Conservation (phyloP, 1,139 yeast species). For the Pichia sp. region DNA sequence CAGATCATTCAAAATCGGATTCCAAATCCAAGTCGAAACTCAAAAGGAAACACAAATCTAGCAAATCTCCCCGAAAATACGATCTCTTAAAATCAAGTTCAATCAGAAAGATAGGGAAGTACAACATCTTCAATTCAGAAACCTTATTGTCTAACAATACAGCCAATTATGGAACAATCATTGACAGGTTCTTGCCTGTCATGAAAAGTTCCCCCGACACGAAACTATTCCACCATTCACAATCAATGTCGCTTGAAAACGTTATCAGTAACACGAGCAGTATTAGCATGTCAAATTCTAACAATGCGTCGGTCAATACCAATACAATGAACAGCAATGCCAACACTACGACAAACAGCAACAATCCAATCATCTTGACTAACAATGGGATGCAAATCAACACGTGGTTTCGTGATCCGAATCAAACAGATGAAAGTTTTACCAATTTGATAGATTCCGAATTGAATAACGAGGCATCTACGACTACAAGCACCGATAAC, state of each 20-base stretch:
- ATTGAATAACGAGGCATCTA: no score
- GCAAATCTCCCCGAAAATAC: no score
- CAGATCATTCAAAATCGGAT: no score
- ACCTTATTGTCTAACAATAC: slow-evolving; percentile 17
- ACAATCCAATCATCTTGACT: not conserved
- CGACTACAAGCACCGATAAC: no score
- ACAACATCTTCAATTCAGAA: slow-evolving; percentile 2
- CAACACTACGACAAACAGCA: no score
- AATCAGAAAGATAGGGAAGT: no score
- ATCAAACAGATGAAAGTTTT: not conserved
- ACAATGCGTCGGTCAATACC: no score
- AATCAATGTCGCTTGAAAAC: not conserved
- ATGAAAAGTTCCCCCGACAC: slow-evolving; percentile 13
- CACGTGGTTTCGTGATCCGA: not conserved
- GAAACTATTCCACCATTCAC: slow-evolving; percentile 5
- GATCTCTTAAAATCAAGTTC: no score
- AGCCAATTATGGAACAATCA: slow-evolving; percentile 23
- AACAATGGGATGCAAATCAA: not conserved
- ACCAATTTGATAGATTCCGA: no score
- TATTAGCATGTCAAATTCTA: not conserved
- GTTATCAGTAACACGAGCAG: not conserved
- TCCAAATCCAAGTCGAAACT: no score
- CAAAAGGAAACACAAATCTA: no score
- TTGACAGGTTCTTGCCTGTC: slow-evolving; percentile 29
- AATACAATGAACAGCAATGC: no score